These are phyloP conservation scores for Tetradesmus lagerheimii DNA, from an alignment of 139 green algal species.

Conservation along the genomic window DNA sequence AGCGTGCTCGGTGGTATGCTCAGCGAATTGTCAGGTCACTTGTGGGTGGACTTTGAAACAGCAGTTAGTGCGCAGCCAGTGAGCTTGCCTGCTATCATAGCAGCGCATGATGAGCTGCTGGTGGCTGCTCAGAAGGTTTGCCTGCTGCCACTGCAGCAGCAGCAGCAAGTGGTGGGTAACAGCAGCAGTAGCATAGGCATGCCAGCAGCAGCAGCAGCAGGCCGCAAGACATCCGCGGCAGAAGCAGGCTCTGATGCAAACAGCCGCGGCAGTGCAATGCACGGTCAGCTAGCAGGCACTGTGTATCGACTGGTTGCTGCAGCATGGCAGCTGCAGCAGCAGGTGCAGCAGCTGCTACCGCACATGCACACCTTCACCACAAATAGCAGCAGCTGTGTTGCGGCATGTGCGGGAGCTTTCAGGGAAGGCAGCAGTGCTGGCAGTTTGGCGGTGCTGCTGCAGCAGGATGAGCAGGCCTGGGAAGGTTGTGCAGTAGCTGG, in stretches of 20 bases:
- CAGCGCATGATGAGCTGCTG: conserved; percentile 22
- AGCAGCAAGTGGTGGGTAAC: background rate
- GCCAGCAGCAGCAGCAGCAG: background rate
- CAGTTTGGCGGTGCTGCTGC: background rate
- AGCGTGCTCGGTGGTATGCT: conserved; percentile 26
- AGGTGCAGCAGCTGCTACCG: conserved; percentile 26
- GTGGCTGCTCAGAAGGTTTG: conserved; percentile 31
- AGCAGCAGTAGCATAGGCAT: background rate
- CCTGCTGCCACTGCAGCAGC: conserved; percentile 24
- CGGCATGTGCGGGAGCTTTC: background rate
- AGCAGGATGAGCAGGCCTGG: background rate
- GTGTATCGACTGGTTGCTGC: background rate
- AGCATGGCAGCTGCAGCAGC: conserved; percentile 37
- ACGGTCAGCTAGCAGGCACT: background rate
- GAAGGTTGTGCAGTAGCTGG: background rate
- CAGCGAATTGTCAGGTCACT: conserved; percentile 7
- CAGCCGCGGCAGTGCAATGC: conserved; percentile 9
- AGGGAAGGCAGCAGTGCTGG: background rate
- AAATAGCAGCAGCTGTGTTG: background rate
- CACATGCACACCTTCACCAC: background rate
- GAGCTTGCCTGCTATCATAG: background rate
- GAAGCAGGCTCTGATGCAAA: background rate
- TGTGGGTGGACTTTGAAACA: conserved; percentile 9
- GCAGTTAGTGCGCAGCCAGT: background rate
- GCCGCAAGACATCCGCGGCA: background rate